Evolutionary conservation across 352 stramenopile genomes (phyloP), one percentile per base, ranked within the genome.

Genomic region (Pythium coloratum): DNA sequence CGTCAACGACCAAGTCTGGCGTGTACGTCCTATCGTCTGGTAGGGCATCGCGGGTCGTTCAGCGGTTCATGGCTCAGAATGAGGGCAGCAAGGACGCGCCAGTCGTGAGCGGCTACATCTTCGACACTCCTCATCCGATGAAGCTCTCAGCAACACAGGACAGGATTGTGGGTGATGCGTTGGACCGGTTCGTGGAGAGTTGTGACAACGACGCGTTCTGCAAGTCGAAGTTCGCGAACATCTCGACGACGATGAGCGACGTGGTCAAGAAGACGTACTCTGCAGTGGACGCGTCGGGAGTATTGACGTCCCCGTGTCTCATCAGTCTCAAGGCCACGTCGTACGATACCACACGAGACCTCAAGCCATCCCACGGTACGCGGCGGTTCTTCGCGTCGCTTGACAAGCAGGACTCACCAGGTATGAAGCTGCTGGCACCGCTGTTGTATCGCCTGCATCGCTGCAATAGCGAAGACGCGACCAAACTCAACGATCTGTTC

Each of bases 41-140:
- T n/a, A 51, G 38, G 24, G 55, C 55, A 3, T 51, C 55, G n/a
- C 55, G 55, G 4, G 38, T 61, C 55, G 55, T 61, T 2, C 55
- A 61, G 34, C 55, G 55, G 2, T 51, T 47, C 34, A 61, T 61
- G 34, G n/a, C 55, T 2, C 24, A 47, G 34, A 49, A 24, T 13
- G 26, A 36, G 9, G 24, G 50, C 10, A 50, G n/a, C 36, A 38
- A 26, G n/a, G 26, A 26, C 16, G 26, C n/a, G 16, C n/a, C 47
- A 9, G 18, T 16, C 3, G n/a, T 66, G 7, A 42, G 49, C 10
- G 60, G 60, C 26, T 59, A 34, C 51, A 61, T 67, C 36, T 67
- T 67, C n/a, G 61, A 67, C 30, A 67, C 61, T 3, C 61, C 61
- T 5, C 51, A 67, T 40, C 24, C 50, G 40, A 68, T 68, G 62